phyloP scores from a whole-genome alignment of 2,329 filamentous ascomycete species.

The Neopestalotiopsis rosae region DNA sequence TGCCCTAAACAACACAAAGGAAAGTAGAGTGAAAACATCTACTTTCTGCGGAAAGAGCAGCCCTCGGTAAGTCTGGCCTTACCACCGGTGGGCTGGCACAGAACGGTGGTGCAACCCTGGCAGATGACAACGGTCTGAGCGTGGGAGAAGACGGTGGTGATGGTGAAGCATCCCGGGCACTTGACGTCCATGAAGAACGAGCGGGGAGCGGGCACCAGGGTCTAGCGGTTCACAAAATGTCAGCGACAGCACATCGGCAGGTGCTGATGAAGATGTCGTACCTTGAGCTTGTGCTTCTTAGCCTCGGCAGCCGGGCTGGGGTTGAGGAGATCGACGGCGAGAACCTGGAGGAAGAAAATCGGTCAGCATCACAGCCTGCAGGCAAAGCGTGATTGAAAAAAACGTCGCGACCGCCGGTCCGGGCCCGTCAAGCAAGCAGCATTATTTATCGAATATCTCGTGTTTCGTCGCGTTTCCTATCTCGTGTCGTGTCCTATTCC shows the following conservation, averaged over 20 bases:
- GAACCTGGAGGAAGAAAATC: conserved; percentile 71
- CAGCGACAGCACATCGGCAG: conserved; percentile 23
- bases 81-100: conserved; percentile 99
- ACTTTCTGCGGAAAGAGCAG: conserved; percentile 99
- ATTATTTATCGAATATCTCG: background rate
- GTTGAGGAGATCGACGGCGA: conserved; percentile 99
- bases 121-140: conserved; percentile 99
- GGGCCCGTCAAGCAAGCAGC: conserved; percentile 16
- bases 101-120: conserved; percentile 98
- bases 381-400: background rate
- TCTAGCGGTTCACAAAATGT: conserved; percentile 53
- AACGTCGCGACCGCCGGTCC: background rate
- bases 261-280: conserved; percentile 51
- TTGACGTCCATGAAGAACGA: conserved; percentile 99
- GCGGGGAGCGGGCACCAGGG: conserved; percentile 91
- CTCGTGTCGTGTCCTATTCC: background rate
- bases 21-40: conserved; percentile 61
- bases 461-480: background rate
- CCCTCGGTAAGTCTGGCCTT: conserved; percentile 99
- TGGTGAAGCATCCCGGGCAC: conserved; percentile 99
- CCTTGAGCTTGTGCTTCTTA: conserved; percentile 99
- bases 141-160: conserved; percentile 99
- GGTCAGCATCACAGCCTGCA: conserved; percentile 50
- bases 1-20: conserved; percentile 49
- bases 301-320: conserved; percentile 96